Percentiles rank a stretch among this genome's conserved stretches.
These are phyloP conservation scores for Cardamine resedifolia DNA, from an alignment of 345 rosid genomes.

Conservation along the genomic window DNA sequence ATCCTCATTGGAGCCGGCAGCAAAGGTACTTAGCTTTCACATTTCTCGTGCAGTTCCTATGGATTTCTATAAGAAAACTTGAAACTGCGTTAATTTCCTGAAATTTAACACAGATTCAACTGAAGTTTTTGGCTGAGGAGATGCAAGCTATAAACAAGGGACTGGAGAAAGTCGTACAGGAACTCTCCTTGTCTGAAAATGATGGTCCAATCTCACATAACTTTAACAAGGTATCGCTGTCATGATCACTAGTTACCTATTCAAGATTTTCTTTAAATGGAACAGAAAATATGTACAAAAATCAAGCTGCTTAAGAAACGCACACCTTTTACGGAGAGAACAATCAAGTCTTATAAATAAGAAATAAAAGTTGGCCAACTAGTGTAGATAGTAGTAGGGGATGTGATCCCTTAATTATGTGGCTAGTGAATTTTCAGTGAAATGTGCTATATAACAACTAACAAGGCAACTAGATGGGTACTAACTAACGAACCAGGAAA, in stretches of 20 bases:
- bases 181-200: conserved; percentile 73
- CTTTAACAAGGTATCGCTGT: conserved; percentile 58
- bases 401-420: neutral
- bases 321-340: neutral
- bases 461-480: neutral
- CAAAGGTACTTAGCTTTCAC: conserved; percentile 54
- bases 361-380: neutral
- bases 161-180: conserved; percentile 87
- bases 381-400: neutral
- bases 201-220: conserved; percentile 79
- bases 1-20: conserved; percentile 63
- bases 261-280: neutral
- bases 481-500: neutral
- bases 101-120: conserved; percentile 63
- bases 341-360: neutral
- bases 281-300: neutral
- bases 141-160: conserved; percentile 99
- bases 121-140: conserved; percentile 94
- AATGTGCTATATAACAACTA: neutral
- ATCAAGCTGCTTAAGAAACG: neutral
- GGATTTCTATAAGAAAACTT: neutral
- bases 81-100: neutral
- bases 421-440: neutral
- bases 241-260: neutral
- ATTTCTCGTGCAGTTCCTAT: neutral